Percentiles rank a stretch among this genome's conserved stretches.
Evolutionary conservation across 1,139 yeast species (phyloP).

Genomic region (Fermentozyma sake): DNA sequence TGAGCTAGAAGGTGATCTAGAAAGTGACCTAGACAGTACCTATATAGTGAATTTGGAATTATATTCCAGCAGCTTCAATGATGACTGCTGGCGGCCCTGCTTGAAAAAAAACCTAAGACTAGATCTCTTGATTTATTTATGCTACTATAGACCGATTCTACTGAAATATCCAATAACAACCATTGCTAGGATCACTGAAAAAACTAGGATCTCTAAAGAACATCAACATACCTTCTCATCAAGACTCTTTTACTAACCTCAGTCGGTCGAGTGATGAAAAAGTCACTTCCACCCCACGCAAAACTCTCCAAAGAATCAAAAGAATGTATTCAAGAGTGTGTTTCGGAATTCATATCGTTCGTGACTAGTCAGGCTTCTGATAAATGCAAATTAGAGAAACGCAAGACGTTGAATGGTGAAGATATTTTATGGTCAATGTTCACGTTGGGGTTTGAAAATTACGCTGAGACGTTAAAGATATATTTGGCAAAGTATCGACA

Average conservation of each 20-base stretch:
- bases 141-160: too few species aligned
- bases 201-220: neutral
- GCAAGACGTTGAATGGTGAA: slow-evolving; percentile 70
- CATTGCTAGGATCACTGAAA: too few species aligned
- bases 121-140: too few species aligned
- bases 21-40: too few species aligned
- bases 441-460: slow-evolving; percentile 66
- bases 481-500: slow-evolving; percentile 64
- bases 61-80: too few species aligned
- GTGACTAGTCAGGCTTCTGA: slow-evolving; percentile 65
- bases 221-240: neutral
- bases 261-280: slow-evolving; percentile 39
- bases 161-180: too few species aligned
- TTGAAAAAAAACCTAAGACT: too few species aligned
- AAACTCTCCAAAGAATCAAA: slow-evolving; percentile 48
- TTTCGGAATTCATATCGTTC: slow-evolving; percentile 55
- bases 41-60: too few species aligned
- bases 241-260: slow-evolving; percentile 6
- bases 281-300: slow-evolving; percentile 42
- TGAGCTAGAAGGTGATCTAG: too few species aligned
- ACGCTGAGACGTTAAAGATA: slow-evolving; percentile 66
- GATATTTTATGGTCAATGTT: slow-evolving; percentile 66
- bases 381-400: slow-evolving; percentile 60
- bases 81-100: too few species aligned
- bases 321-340: slow-evolving; percentile 51